Percentiles rank a stretch among this genome's conserved stretches.
phyloP scores from a whole-genome alignment of 1,284 basidiomycete species.

The Boletus sp. region DNA sequence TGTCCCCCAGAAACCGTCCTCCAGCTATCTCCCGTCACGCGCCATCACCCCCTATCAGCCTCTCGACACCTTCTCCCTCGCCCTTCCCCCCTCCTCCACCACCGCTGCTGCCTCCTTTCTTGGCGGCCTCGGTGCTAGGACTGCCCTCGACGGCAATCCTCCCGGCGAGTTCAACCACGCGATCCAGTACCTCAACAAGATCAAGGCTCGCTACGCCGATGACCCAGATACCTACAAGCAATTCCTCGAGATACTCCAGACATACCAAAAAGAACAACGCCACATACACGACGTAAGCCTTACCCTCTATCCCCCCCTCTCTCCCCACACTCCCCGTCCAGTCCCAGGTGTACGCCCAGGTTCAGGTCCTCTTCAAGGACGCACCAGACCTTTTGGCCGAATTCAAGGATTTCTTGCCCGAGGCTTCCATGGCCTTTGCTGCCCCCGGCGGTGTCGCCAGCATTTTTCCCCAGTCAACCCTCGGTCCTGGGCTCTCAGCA shows the following conservation, averaged over 20 bases:
- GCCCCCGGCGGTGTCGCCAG: conserved; percentile 36
- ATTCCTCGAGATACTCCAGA: conserved; percentile 96
- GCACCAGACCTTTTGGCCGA: conserved; percentile 91
- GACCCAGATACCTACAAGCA: conserved; percentile 97
- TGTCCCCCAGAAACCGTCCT: conserved; percentile 23
- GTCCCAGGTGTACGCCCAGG: conserved; percentile 87
- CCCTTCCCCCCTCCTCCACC: conserved; percentile 33
- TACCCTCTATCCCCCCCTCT: background rate
- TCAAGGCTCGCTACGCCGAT: conserved; percentile 90
- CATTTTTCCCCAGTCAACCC: conserved; percentile 44
- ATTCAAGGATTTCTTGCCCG: conserved; percentile 96
- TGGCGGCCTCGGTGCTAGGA: conserved; percentile 49
- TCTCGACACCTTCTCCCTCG: conserved; percentile 40
- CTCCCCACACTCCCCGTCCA: conserved; percentile 27
- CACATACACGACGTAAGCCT: conserved; percentile 80
- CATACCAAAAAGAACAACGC: conserved; percentile 93
- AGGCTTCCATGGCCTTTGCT: conserved; percentile 42
- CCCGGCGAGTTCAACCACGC: conserved; percentile 92
- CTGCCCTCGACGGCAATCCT: conserved; percentile 42
- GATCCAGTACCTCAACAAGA: conserved; percentile 98
- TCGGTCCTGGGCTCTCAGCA: conserved; percentile 30
- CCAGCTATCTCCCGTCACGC: conserved; percentile 25
- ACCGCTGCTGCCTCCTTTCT: conserved; percentile 60
- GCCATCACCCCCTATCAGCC: conserved; percentile 45
- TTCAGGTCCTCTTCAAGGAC: conserved; percentile 88